Conservation (phyloP, 805 yeast genomes). For the Candida taoyuanica region DNA sequence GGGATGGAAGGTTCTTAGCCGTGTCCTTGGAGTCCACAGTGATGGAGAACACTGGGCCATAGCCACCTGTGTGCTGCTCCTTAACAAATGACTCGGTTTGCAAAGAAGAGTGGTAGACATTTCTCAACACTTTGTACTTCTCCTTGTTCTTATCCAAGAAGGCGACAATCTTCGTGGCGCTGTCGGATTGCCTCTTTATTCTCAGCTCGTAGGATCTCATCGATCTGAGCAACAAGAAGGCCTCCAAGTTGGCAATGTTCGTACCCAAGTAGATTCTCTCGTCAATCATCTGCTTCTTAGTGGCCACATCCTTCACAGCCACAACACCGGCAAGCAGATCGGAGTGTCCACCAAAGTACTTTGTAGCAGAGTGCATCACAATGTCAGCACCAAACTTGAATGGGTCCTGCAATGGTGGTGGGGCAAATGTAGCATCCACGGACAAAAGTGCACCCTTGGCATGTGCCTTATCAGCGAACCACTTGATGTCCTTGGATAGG, state of each 20-base stretch:
- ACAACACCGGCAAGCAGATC: conserved; percentile 82
- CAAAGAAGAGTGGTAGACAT: conserved; percentile 67
- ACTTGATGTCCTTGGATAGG: conserved; percentile 51
- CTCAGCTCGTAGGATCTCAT: conserved; percentile 77
- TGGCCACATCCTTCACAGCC: conserved; percentile 52
- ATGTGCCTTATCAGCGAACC: conserved; percentile 70
- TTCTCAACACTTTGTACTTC: conserved; percentile 44
- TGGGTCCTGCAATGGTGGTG: conserved; percentile 83
- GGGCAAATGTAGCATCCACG: conserved; percentile 90
- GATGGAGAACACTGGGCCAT: conserved; percentile 74
- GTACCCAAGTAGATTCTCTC: conserved; percentile 79
- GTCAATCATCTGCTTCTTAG: conserved; percentile 40
- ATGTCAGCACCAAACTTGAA: conserved; percentile 81
- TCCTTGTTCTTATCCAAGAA: conserved; percentile 47
- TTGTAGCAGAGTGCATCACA: conserved; percentile 91
- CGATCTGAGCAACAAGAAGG: conserved; percentile 70
- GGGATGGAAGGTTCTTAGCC: conserved; percentile 63
- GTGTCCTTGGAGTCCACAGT: conserved; percentile 42
- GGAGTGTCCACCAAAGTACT: conserved; percentile 94
- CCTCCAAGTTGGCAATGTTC: conserved; percentile 72
- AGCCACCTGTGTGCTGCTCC: conserved; percentile 61
- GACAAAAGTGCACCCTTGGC: conserved; percentile 65
- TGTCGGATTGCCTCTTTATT: conserved; percentile 58
- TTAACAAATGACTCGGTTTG: conserved; percentile 67
- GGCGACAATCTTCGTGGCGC: conserved; percentile 57